Evolutionary conservation across 768 basidiomycete genomes (phyloP).

Genomic region (Boletellus sp.): DNA sequence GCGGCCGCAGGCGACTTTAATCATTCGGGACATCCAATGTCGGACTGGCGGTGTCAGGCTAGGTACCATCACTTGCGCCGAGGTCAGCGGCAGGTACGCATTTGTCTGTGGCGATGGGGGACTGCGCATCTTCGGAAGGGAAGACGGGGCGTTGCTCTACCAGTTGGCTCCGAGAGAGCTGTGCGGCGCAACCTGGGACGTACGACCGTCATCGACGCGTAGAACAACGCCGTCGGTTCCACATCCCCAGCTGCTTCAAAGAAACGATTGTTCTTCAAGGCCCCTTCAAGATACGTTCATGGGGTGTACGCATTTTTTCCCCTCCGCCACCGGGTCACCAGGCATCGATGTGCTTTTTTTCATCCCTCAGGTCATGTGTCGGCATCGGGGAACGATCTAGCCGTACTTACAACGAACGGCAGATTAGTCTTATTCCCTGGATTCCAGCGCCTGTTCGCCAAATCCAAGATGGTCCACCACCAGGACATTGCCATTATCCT

Average conservation of each 20-base stretch:
- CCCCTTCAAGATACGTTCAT: slow-evolving; percentile 15
- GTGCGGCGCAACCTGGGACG: slow-evolving; percentile 35
- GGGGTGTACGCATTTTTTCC: slow-evolving; percentile 21
- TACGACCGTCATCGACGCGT: slow-evolving; percentile 12
- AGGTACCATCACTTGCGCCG: slow-evolving; percentile 57
- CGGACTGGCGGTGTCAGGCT: slow-evolving; percentile 16
- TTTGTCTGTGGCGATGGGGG: slow-evolving; percentile 52
- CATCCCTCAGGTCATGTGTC: slow-evolving; percentile 42
- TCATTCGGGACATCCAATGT: slow-evolving; percentile 21
- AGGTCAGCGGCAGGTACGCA: slow-evolving; percentile 52
- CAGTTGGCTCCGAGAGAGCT: slow-evolving; percentile 36
- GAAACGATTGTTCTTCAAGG: not conserved
- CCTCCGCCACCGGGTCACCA: not conserved
- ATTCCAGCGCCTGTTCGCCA: slow-evolving; percentile 25
- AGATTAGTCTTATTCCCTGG: slow-evolving; percentile 25
- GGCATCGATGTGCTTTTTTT: not conserved
- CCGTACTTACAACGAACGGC: slow-evolving; percentile 26
- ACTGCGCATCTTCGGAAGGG: slow-evolving; percentile 53
- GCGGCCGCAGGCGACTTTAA: slow-evolving; percentile 45
- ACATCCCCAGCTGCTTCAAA: slow-evolving; percentile 20
- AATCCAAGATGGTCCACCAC: slow-evolving; percentile 35
- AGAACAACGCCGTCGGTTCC: slow-evolving; percentile 7
- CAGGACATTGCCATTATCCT: slow-evolving; percentile 30
- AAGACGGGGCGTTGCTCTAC: slow-evolving; percentile 41
- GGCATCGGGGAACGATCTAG: slow-evolving; percentile 39